A percentile compares a stretch with the other conserved stretches of the same genome.
Conservation (phyloP, 2,329 filamentous ascomycete species). For the Teratosphaeria zuluensis region DNA sequence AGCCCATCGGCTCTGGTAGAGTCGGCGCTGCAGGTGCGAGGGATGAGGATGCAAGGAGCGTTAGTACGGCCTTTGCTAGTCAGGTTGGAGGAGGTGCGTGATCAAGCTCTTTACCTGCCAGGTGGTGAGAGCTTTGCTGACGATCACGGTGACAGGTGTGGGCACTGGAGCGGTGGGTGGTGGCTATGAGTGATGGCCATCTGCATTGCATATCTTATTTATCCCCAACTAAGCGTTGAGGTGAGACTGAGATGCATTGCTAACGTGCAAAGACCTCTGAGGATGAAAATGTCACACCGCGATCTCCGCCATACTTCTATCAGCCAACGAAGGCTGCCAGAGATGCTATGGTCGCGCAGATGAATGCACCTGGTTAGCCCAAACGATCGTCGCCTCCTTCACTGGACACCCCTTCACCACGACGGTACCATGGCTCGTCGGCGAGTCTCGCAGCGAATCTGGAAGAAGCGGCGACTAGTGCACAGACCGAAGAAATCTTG, state of each 20-base stretch:
- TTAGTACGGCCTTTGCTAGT: constrained; percentile 93
- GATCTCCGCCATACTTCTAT: neutral
- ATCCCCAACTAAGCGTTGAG: neutral
- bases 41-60: constrained; percentile 91
- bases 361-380: neutral
- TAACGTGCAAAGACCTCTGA: neutral
- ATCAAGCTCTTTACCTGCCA: neutral
- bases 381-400: neutral
- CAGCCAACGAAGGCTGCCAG: neutral
- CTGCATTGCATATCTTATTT: neutral
- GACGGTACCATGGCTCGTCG: neutral
- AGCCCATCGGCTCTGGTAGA: constrained; percentile 48
- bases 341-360: neutral
- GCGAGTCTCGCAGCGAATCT: neutral
- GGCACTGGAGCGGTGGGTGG: neutral
- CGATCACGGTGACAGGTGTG: neutral
- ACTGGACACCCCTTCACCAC: neutral
- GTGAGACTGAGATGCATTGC: neutral
- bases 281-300: neutral
- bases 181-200: neutral
- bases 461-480: neutral
- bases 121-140: neutral
- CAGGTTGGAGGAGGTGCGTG: constrained; percentile 56
- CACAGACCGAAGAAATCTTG: neutral
- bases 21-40: constrained; percentile 36